Conservation (phyloP, 2,329 filamentous ascomycete genomes). For the Orbilia quercus region DNA sequence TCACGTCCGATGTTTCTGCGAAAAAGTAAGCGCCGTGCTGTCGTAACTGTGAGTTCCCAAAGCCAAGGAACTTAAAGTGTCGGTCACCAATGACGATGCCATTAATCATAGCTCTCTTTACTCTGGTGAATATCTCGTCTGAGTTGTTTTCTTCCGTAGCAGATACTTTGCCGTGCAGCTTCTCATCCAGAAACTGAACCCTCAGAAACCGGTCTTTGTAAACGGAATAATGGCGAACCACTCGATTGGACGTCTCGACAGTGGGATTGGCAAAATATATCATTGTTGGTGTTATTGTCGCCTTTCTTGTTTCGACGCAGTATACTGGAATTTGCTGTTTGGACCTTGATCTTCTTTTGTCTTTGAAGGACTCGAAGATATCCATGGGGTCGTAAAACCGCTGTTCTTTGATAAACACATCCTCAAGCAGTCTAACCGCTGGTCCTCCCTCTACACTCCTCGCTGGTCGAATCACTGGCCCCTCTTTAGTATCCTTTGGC, state of each 20-base stretch:
- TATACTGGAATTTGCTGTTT: conserved; percentile 72
- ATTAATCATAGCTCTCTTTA: conserved; percentile 76
- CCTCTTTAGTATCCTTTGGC: no score
- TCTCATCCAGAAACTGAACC: conserved; percentile 89
- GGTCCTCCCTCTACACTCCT: conserved; percentile 57
- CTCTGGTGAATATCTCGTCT: conserved; percentile 78
- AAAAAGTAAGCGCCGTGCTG: conserved; percentile 96
- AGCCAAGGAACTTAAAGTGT: conserved; percentile 88
- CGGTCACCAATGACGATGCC: conserved; percentile 86
- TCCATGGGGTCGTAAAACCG: conserved; percentile 76
- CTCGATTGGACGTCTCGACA: conserved; percentile 87
- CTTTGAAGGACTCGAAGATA: conserved; percentile 69
- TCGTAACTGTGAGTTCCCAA: conserved; percentile 93
- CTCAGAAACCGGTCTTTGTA: conserved; percentile 84
- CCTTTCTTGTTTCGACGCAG: conserved; percentile 80
- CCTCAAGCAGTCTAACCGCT: conserved; percentile 58
- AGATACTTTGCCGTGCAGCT: conserved; percentile 70
- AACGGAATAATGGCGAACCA: conserved; percentile 77
- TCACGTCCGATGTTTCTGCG: conserved; percentile 74
- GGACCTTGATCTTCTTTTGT: conserved; percentile 66
- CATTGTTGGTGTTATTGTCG: conserved; percentile 83
- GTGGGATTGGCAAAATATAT: conserved; percentile 80
- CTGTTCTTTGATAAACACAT: conserved; percentile 73
- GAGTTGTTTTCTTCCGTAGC: conserved; percentile 69
- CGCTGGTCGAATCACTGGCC: no score